These are phyloP conservation scores for Hypoxylon sp. DNA, from an alignment of 2,329 filamentous ascomycete genomes.

Conservation along the genomic window DNA sequence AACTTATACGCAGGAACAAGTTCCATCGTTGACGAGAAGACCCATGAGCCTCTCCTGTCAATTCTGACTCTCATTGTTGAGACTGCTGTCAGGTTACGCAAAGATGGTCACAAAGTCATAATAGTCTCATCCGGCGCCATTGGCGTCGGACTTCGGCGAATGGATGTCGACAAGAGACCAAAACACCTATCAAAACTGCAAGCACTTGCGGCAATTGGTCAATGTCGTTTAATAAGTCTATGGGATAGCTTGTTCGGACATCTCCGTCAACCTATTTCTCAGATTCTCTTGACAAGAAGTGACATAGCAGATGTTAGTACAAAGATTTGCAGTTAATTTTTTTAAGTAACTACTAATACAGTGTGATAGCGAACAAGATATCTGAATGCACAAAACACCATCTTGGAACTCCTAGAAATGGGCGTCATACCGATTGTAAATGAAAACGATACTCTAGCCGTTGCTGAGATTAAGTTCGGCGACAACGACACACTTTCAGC, in stretches of 20 bases:
- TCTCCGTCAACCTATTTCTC: constrained; percentile 87
- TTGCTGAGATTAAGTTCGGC: constrained; percentile 98
- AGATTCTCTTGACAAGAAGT: constrained; percentile 92
- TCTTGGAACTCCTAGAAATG: constrained; percentile 89
- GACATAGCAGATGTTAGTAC: constrained; percentile 88
- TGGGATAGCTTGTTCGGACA: constrained; percentile 95
- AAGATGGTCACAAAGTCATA: constrained; percentile 93
- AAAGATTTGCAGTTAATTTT: background rate
- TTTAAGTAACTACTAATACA: constrained; percentile 35
- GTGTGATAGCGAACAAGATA: constrained; percentile 80
- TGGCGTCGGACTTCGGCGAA: constrained; percentile 87
- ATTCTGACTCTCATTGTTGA: constrained; percentile 93
- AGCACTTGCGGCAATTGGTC: constrained; percentile 93
- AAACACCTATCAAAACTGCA: constrained; percentile 92
- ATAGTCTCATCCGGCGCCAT: constrained; percentile 98
- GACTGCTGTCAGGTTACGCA: constrained; percentile 84
- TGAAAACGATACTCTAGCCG: constrained; percentile 96
- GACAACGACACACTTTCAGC: constrained; percentile 98
- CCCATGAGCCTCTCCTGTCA: constrained; percentile 90
- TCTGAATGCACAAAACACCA: constrained; percentile 94
- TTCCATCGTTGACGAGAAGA: constrained; percentile 97
- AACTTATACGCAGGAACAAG: constrained; percentile 75
- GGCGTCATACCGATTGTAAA: constrained; percentile 98
- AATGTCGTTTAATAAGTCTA: constrained; percentile 92
- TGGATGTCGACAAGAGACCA: constrained; percentile 86